Conservation (phyloP, 2,329 filamentous ascomycete genomes). For the Elsinoe fawcettii region DNA sequence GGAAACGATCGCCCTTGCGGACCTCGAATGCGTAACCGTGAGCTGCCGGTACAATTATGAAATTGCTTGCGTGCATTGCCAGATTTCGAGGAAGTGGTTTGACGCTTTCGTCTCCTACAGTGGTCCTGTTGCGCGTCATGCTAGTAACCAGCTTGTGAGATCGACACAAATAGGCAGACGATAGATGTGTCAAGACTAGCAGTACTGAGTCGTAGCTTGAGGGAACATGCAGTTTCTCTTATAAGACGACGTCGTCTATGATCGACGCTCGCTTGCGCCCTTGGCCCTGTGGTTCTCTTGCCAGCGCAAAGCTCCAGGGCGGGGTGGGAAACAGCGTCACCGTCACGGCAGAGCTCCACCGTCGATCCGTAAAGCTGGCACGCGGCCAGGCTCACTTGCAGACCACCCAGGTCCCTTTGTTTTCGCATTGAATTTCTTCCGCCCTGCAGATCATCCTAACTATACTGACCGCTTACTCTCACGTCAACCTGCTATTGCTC, state of each 20-base stretch:
- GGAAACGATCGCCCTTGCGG: conserved; percentile 31
- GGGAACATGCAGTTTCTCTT: background rate
- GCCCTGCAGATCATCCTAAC: conserved; percentile 2
- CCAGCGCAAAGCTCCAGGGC: background rate
- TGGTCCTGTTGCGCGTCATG: background rate
- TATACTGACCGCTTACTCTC: background rate
- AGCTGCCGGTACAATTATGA: conserved; percentile 22
- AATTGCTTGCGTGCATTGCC: background rate
- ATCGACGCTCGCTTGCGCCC: background rate
- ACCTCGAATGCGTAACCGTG: conserved; percentile 31
- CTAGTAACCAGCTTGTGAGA: background rate
- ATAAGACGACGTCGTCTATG: background rate
- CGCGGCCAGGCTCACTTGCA: background rate
- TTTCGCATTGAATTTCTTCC: background rate
- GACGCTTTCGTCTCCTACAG: background rate
- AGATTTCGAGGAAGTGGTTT: background rate
- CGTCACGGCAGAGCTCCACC: background rate
- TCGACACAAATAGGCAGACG: background rate
- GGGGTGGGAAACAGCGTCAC: background rate
- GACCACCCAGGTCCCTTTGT: background rate
- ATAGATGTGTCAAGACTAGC: background rate
- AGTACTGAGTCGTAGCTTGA: background rate
- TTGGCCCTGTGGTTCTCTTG: background rate
- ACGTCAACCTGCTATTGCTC: background rate
- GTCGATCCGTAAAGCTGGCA: background rate